phyloP scores from a whole-genome alignment of 768 basidiomycete species.

The Tylopilus sp. region DNA sequence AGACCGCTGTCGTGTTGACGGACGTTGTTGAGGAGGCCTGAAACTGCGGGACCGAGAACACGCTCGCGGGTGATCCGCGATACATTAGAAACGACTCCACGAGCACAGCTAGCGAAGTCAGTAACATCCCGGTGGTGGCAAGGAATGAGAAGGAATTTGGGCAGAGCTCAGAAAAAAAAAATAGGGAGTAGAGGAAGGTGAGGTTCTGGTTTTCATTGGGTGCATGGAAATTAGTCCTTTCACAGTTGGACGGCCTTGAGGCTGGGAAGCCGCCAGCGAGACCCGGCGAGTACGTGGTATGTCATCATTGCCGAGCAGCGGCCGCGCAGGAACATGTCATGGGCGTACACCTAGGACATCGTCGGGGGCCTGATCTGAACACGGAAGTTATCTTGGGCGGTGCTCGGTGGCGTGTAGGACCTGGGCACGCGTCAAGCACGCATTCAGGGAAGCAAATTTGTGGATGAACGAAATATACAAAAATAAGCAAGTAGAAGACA shows the following conservation, averaged over 20 bases:
- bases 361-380: not conserved
- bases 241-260: slow-evolving; percentile 9
- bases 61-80: not conserved
- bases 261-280: slow-evolving; percentile 1
- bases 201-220: slow-evolving; percentile 9
- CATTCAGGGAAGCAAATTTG: slow-evolving; percentile 11
- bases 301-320: slow-evolving; percentile 2
- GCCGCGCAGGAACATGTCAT: slow-evolving; percentile 2
- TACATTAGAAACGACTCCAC: slow-evolving; percentile 6
- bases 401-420: slow-evolving; percentile 11
- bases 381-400: slow-evolving; percentile 13
- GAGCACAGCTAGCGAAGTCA: slow-evolving; percentile 8
- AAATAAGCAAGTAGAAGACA: slow-evolving; percentile 14
- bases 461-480: slow-evolving; percentile 16
- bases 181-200: slow-evolving; percentile 5
- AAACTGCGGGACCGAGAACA: not conserved
- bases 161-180: slow-evolving; percentile 4
- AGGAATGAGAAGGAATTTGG: not conserved
- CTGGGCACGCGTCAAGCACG: slow-evolving; percentile 22
- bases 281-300: not conserved
- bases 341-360: not conserved
- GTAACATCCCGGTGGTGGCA: slow-evolving; percentile 2
- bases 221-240: slow-evolving; percentile 1
- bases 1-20: slow-evolving; percentile 10
- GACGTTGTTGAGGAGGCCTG: not conserved